A percentile compares a stretch with the other conserved stretches of the same genome.
These are phyloP conservation scores for Entomophthora muscae DNA, from an alignment of 371 early-diverging fungal genomes.

Conservation along the genomic window DNA sequence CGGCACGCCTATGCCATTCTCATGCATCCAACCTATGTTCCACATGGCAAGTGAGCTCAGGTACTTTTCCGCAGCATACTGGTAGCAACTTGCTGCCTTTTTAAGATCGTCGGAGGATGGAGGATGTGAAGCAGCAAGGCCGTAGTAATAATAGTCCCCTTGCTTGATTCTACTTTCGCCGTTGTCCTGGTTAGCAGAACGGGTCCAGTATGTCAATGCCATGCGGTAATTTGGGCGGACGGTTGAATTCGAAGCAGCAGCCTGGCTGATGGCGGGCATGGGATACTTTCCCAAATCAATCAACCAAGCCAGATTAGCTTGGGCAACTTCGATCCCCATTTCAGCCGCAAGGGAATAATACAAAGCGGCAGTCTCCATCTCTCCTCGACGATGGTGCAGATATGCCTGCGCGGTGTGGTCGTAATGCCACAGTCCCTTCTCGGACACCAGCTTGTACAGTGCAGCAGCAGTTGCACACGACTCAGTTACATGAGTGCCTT, in stretches of 20 bases:
- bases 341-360: constrained; percentile 68
- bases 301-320: constrained; percentile 76
- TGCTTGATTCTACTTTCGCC: constrained; percentile 76
- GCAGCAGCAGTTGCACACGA: constrained; percentile 5
- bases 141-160: constrained; percentile 86
- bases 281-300: constrained; percentile 41
- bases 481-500: not conserved
- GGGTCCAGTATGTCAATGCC: constrained; percentile 77
- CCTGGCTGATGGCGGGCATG: constrained; percentile 11
- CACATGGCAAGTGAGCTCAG: constrained; percentile 76
- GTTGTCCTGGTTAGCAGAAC: constrained; percentile 89
- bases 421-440: constrained; percentile 64
- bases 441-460: constrained; percentile 56
- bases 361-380: constrained; percentile 45
- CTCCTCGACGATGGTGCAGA: constrained; percentile 30
- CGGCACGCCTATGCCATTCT: constrained; percentile 79
- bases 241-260: constrained; percentile 3
- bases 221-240: constrained; percentile 16
- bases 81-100: constrained; percentile 73
- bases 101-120: constrained; percentile 25
- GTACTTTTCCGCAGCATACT: constrained; percentile 63
- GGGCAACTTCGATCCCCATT: constrained; percentile 63
- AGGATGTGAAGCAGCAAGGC: constrained; percentile 43
- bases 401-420: constrained; percentile 39
- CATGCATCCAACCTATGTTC: constrained; percentile 94